Conservation (phyloP, 2,329 filamentous ascomycete species). For the Elsinoe fawcettii region DNA sequence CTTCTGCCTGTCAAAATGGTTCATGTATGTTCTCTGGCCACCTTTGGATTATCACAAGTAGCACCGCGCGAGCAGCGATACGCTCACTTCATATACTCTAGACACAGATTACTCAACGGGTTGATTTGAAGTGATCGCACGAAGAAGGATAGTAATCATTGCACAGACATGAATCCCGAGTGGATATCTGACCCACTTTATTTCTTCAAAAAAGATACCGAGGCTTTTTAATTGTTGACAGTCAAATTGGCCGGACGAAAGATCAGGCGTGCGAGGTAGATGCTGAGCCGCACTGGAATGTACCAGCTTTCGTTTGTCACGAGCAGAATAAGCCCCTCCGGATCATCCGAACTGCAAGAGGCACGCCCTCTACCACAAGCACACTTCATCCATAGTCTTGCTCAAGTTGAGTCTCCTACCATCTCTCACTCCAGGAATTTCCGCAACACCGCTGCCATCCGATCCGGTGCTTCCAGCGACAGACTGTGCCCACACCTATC, state of each 20-base stretch:
- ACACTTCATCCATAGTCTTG: not conserved
- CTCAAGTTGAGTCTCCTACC: not conserved
- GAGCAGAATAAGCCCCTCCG: too few relatives aligned
- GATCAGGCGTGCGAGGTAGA: not conserved
- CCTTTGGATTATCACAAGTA: not conserved
- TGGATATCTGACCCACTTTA: not conserved
- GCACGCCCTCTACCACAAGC: too few relatives aligned
- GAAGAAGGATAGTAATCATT: not conserved
- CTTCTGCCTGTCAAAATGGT: not conserved
- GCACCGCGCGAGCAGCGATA: not conserved
- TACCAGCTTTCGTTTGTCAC: not conserved
- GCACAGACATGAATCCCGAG: not conserved
- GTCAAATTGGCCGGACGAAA: not conserved
- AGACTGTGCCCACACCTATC: slow-evolving; percentile 31
- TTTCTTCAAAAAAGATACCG: not conserved
- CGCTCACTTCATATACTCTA: not conserved
- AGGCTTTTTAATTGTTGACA: not conserved
- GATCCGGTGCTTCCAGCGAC: slow-evolving; percentile 30
- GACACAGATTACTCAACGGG: not conserved
- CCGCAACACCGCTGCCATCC: slow-evolving; percentile 20
- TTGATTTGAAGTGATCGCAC: too few relatives aligned
- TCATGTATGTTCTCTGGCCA: not conserved
- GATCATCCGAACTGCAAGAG: too few relatives aligned
- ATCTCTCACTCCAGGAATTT: slow-evolving; percentile 10
- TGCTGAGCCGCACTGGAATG: not conserved